Base-by-base conservation (phyloP, 495 filamentous ascomycete species). In the Penicillium bovifimosum region DNA sequence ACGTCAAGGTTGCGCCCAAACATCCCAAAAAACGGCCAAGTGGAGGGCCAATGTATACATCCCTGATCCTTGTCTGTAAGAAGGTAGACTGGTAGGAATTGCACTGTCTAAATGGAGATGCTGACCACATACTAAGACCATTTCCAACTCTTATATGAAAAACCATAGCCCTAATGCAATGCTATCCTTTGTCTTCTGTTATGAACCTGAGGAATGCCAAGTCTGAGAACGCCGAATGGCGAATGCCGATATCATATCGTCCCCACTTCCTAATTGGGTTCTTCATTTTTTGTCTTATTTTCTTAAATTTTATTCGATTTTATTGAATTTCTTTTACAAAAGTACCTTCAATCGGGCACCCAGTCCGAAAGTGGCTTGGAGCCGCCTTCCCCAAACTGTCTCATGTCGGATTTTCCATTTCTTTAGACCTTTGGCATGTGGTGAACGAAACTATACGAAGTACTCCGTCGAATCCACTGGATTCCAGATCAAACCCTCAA, bases 361-460 rank as follows among this genome's bases (percentile, higher is more conserved):
- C 16, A 27, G 16, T 42, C 48, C 48, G 39, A 48, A 29, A 28
- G 34, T 54, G 52, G 52, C 43, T 52, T 52, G 50, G 50, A 52
- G 50, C 50, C 50, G 50, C 50, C 41, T 52, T 33, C 32, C 28
- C 27, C 41, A 10, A 33, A 33, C 17, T 45, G 42, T 45, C 42
- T 44, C 42, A 32, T 45, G 33, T 10, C 10, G 24, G 18, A 39
- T 6, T 28, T n/a, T 3, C 13, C 24, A 4, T 35, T 34, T 20
- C 44, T 24, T 24, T 24, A 4, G 20, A 4, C 20, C 4, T 24
- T 2, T 24, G 4, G 4, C 20, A 24, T 24, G 20, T 24, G 20
- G 20, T 24, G 20, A 24, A 24, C 20, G 20, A 24, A 24, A 24
- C 20, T 24, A 24, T 24, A 24, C n/a, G n/a, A n/a, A n/a, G n/a